A percentile compares a stretch with the other conserved stretches of the same genome.
phyloP scores from a whole-genome alignment of 129 eudicot species.

The Saussurea involucrata region DNA sequence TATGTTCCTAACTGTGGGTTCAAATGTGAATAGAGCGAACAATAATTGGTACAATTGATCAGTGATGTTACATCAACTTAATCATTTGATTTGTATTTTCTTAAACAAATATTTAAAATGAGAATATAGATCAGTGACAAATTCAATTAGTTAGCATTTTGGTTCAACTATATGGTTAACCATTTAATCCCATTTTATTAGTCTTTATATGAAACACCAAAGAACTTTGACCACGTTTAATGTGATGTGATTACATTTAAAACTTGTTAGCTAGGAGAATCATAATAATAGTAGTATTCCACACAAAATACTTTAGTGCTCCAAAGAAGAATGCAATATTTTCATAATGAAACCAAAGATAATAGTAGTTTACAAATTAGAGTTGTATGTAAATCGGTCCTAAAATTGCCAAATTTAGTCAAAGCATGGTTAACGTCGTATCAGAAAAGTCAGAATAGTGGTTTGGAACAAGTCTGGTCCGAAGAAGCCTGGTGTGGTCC shows the following conservation, averaged over 20 bases:
- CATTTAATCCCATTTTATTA: background rate
- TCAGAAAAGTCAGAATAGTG: background rate
- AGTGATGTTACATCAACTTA: background rate
- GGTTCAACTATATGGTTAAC: background rate
- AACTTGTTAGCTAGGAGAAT: background rate
- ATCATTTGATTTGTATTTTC: background rate
- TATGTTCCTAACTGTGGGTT: too few species aligned
- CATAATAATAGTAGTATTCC: background rate
- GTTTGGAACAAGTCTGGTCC: background rate
- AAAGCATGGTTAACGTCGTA: background rate
- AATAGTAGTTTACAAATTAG: background rate
- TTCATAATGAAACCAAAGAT: background rate
- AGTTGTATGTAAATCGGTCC: background rate
- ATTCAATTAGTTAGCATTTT: background rate
- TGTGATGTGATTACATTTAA: background rate
- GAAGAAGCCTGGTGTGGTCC: background rate
- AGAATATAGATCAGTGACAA: too few species aligned
- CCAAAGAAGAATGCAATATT: background rate
- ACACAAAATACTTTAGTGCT: background rate
- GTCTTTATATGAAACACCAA: background rate
- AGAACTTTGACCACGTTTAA: background rate
- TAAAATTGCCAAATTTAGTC: background rate
- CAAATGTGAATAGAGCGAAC: too few species aligned
- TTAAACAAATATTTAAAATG: too few species aligned
- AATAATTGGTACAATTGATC: too few species aligned